Percentiles rank a stretch among this genome's conserved stretches.
These are phyloP conservation scores for Solanum hybrid DNA, from an alignment of 305 asterid genomes.

Conservation along the genomic window DNA sequence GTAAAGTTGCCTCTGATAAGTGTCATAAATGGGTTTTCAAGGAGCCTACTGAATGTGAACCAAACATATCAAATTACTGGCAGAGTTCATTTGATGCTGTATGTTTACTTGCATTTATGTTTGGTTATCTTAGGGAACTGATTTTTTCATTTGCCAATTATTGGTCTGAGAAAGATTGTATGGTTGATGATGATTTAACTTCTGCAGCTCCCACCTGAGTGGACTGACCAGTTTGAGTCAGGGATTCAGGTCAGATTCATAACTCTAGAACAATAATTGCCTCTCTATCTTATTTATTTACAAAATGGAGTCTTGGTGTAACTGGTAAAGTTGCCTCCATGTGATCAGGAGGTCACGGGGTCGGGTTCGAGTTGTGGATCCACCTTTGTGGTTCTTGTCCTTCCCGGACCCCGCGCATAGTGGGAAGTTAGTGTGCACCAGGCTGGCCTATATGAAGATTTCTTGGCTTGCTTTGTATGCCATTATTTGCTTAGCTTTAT, in stretches of 20 bases:
- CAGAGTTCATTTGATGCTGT: slow-evolving; percentile 99
- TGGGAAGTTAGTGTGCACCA: background rate
- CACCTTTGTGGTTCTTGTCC: background rate
- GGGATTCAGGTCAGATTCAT: slow-evolving; percentile 78
- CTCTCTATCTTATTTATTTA: background rate
- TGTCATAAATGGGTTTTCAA: slow-evolving; percentile 99
- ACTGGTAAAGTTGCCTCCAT: background rate
- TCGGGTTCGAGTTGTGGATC: background rate
- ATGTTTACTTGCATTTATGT: slow-evolving; percentile 17
- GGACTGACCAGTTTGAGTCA: slow-evolving; percentile 98
- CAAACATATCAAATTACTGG: slow-evolving; percentile 97
- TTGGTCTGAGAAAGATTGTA: slow-evolving; percentile 26
- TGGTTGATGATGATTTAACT: slow-evolving; percentile 30
- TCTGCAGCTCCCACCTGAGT: slow-evolving; percentile 89
- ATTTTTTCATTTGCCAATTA: slow-evolving; percentile 25
- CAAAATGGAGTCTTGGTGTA: background rate
- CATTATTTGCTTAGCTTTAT: background rate
- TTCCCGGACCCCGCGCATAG: background rate
- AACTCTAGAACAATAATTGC: background rate
- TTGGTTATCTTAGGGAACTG: slow-evolving; percentile 18
- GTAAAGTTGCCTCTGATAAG: slow-evolving; percentile 99
- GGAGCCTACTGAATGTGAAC: slow-evolving; percentile 94
- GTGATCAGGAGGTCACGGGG: background rate
- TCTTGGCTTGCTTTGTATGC: background rate
- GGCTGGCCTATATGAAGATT: background rate